Evolutionary conservation across 495 filamentous ascomycete genomes (phyloP), one percentile per base, ranked within the genome.

Genomic region (Halenospora varia): DNA sequence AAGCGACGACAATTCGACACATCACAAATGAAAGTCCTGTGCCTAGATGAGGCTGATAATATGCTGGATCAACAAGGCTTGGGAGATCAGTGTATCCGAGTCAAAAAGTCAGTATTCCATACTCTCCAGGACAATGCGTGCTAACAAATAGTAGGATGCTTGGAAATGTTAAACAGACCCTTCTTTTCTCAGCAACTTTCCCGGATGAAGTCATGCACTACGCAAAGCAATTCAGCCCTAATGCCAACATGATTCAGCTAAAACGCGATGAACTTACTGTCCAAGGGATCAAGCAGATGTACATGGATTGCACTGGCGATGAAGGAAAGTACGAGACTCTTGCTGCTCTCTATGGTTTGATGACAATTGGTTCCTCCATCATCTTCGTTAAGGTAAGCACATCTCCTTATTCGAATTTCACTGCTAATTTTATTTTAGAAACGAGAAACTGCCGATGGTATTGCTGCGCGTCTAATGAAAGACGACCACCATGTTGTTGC

Each of bases 111-210:
- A 69, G 89, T 79, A 22, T 24, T 57, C 72, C 25, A 23, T 3
- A 1, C 17, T 52, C 13, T 26, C 22, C 20, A 13, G 24, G 13
- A 64, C 70, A 18, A 51, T 18, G 11, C 13, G 2, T 23, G 23
- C 59, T 64, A 55, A 67, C 41, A 18, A 9, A 17, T 3, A 57
- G 4, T 53, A 92, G 87, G 19, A 68, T 89, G 60, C 75, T 97
- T 10, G 89, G 89, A 0, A 77, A 75, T 39, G 75, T 75, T 53
- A 78, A 88, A 25, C 94, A 99, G 70, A 83, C 90, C 47, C 86
- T 97, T 39, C 83, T 99, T 10, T 97, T 99, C 73, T 97, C 93
- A 15, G 95, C 95, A 17, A 99, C 95, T 0, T 99, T 97, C 72
- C 92, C 95, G 0, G 76, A 86, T 2, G 79, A 88, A 48, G 92